phyloP scores from a whole-genome alignment of 1,139 yeast genomes.

The Petasospora fabianii region DNA sequence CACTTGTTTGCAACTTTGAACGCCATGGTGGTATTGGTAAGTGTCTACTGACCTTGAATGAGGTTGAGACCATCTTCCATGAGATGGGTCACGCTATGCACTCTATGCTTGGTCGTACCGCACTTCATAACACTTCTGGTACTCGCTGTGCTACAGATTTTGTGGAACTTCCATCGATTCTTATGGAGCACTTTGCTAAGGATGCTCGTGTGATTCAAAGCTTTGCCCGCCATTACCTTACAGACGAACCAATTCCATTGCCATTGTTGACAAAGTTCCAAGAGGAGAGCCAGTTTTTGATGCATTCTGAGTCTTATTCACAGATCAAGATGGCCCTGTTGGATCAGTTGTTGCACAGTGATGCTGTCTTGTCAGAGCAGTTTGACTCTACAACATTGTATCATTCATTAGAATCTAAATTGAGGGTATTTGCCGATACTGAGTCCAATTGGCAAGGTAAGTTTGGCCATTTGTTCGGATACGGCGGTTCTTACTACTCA shows the following conservation, averaged over 20 bases:
- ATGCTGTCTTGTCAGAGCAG: constrained; percentile 35
- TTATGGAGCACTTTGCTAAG: constrained; percentile 90
- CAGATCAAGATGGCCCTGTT: constrained; percentile 88
- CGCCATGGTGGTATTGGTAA: constrained; percentile 32
- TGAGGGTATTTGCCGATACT: constrained; percentile 55
- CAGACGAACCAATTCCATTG: constrained; percentile 59
- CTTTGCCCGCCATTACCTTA: constrained; percentile 71
- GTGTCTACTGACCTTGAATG: constrained; percentile 62
- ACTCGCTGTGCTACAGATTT: constrained; percentile 95
- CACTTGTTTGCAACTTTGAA: constrained; percentile 83
- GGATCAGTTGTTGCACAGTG: constrained; percentile 76
- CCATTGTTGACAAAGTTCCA: constrained; percentile 49
- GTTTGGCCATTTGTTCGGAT: constrained; percentile 89
- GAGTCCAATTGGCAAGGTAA: constrained; percentile 89
- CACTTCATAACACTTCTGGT: constrained; percentile 87
- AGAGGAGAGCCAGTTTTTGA: constrained; percentile 50
- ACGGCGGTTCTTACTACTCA: constrained; percentile 93
- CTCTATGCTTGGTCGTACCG: constrained; percentile 91
- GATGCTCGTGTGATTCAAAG: constrained; percentile 71
- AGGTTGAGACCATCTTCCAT: constrained; percentile 91
- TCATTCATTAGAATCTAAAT: constrained; percentile 57
- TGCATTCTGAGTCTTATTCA: constrained; percentile 73
- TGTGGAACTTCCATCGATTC: constrained; percentile 91
- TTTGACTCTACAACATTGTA: constrained; percentile 58
- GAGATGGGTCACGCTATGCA: constrained; percentile 99